Base-by-base conservation (phyloP, 148 eudicot species). In the Vaccinium macrocarpon region DNA sequence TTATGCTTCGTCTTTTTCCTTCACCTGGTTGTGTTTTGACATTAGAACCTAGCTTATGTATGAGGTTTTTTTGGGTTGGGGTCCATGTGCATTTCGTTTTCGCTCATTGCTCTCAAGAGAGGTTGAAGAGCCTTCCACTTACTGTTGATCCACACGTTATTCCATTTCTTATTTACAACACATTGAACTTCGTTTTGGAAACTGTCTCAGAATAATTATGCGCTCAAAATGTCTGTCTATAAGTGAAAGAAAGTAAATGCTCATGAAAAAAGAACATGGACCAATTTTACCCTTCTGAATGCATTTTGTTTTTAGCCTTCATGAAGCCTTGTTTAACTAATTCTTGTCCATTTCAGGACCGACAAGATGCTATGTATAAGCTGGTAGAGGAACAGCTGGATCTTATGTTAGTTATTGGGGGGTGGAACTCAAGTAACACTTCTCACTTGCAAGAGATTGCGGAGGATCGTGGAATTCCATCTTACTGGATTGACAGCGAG, bases 341-440 rank as follows among this genome's bases (percentile, higher is more conserved):
- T 50, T 9, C 18, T 56, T 76, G 80, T 64, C 53, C 76, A 29
- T 83, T 86, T 8, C 86, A 97, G 99, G 99, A 93, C 89, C 94
- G 99, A 76, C 99, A 97, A 92, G 98, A 97, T 90, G 99, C 99
- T 50, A 95, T 94, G 95, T 93, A 94, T 78, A 95, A 97, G 89
- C 89, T 97, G 93, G 99, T 94, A 56, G 95, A 94, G 82, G 87
- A 95, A 79, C 79, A 91, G 21, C 5, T 94, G 56, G 98, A 97
- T 85, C 98, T 97, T 68, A 94, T 97, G 92, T 86, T 97, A 85
- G 99, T 97, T 49, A 88, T 97, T 49, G 99, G 99, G 32, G 99
- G 99, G 49, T 97, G 98, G 98, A 97, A 97, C 89, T 97, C 99
- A 13, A 94, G 98, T 92, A 97, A 97, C 91, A 97, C 99, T 66